A percentile compares a stretch with the other conserved stretches of the same genome.
Conservation (phyloP, 2,329 filamentous ascomycete species). For the Xylaria sp. region DNA sequence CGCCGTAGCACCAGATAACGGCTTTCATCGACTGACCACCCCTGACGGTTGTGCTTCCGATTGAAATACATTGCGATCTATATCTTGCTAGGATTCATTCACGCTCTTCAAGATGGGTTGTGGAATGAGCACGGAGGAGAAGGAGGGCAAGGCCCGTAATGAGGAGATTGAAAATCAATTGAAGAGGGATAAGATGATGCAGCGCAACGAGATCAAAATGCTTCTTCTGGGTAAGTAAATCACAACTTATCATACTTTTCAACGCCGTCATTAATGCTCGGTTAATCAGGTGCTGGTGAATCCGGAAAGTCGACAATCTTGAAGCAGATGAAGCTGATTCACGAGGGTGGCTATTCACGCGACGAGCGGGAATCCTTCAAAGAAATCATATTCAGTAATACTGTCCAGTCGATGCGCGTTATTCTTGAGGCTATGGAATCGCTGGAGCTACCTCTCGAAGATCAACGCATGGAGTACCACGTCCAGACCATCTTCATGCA, state of each 20-base stretch:
- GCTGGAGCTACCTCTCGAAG: slow-evolving; percentile 83
- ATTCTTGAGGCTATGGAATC: slow-evolving; percentile 77
- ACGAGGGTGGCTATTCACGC: slow-evolving; percentile 97
- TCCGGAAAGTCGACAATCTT: slow-evolving; percentile 94
- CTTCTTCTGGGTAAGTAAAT: slow-evolving; percentile 86
- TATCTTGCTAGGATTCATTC: slow-evolving; percentile 23
- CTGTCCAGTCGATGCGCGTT: slow-evolving; percentile 75
- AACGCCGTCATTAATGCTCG: slow-evolving; percentile 1
- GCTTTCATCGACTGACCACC: slow-evolving; percentile 6
- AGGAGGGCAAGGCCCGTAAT: slow-evolving; percentile 99
- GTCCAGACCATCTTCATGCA: slow-evolving; percentile 99
- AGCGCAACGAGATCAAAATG: slow-evolving; percentile 99
- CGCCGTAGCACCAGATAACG: slow-evolving; percentile 32
- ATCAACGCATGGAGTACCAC: slow-evolving; percentile 94
- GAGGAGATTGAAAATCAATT: slow-evolving; percentile 99
- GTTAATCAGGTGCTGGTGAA: slow-evolving; percentile 86
- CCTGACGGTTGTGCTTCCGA: background rate
- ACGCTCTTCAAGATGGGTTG: slow-evolving; percentile 87
- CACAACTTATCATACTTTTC: background rate
- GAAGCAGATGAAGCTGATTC: slow-evolving; percentile 99
- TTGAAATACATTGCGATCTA: slow-evolving; percentile 9
- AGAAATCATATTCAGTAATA: slow-evolving; percentile 78
- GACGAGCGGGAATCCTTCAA: slow-evolving; percentile 80
- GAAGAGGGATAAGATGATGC: slow-evolving; percentile 98
- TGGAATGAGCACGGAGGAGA: slow-evolving; percentile 99